Conservation (phyloP, 164 flowering plant genomes). For the Dillenia suffruticosa region DNA sequence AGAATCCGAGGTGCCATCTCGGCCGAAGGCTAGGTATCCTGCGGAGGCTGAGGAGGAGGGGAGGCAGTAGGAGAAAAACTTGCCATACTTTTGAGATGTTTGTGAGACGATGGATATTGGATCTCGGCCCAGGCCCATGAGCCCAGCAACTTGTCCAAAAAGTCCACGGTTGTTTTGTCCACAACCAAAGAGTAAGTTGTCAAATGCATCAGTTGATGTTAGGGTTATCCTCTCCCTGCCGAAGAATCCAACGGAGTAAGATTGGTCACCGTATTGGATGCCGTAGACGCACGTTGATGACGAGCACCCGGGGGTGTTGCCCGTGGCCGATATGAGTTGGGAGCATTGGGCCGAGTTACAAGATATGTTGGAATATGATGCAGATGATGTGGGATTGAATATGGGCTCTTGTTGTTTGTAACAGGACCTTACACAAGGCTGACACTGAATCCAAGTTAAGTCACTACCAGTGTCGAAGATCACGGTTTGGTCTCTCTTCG, state of each 20-base stretch:
- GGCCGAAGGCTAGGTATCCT: conserved; percentile 39
- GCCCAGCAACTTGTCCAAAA: conserved; percentile 41
- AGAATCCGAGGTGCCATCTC: not conserved
- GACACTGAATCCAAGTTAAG: conserved; percentile 63
- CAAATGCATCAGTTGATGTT: conserved; percentile 19
- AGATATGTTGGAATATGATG: conserved; percentile 30
- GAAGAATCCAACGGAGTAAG: conserved; percentile 39
- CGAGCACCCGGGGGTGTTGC: conserved; percentile 23
- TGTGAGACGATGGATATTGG: conserved; percentile 40
- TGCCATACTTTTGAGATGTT: conserved; percentile 29
- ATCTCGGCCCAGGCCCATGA: conserved; percentile 50
- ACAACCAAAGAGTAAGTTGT: conserved; percentile 45
- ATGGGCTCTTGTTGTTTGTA: conserved; percentile 38
- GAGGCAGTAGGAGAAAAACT: conserved; percentile 50
- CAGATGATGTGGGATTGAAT: conserved; percentile 37
- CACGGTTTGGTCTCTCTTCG: conserved; percentile 36
- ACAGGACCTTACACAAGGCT: conserved; percentile 44
- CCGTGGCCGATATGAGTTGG: conserved; percentile 26
- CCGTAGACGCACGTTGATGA: conserved; percentile 41
- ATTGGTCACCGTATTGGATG: conserved; percentile 47
- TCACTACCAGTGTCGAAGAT: conserved; percentile 47
- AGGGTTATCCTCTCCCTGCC: conserved; percentile 31
- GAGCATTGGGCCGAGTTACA: conserved; percentile 31
- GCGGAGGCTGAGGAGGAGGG: conserved; percentile 33
- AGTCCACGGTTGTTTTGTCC: conserved; percentile 49